A percentile compares a stretch with the other conserved stretches of the same genome.
These are phyloP conservation scores for Sporothrix phasma DNA, from an alignment of 2,329 filamentous ascomycete genomes.

Conservation along the genomic window DNA sequence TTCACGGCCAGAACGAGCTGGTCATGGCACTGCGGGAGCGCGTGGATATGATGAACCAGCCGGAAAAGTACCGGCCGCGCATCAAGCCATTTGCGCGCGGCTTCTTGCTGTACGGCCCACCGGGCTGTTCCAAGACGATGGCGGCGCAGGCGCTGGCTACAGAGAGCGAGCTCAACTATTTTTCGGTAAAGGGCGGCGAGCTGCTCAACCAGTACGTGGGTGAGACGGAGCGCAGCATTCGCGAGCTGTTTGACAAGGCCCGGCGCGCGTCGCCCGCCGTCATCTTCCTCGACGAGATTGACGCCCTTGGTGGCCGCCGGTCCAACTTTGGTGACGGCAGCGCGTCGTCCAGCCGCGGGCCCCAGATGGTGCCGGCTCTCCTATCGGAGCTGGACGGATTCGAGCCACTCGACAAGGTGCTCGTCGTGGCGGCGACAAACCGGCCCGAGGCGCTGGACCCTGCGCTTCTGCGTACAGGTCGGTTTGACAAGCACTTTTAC, in stretches of 20 bases:
- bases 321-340: conserved; percentile 34
- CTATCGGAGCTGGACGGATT: conserved; percentile 96
- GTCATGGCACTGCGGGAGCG: conserved; percentile 51
- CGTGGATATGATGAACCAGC: conserved; percentile 30
- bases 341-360: conserved; percentile 35
- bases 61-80: conserved; percentile 26
- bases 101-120: conserved; percentile 81
- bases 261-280: conserved; percentile 79
- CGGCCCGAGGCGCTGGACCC: conserved; percentile 77
- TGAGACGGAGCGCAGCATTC: conserved; percentile 78
- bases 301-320: conserved; percentile 60
- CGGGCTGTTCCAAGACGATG: conserved; percentile 90
- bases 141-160: conserved; percentile 85
- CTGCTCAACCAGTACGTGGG: conserved; percentile 95
- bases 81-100: conserved; percentile 53
- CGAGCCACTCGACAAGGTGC: conserved; percentile 69
- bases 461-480: conserved; percentile 73
- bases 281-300: conserved; percentile 96
- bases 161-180: conserved; percentile 84
- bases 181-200: conserved; percentile 88
- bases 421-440: conserved; percentile 87
- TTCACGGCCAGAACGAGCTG: conserved; percentile 72
- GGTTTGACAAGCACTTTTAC: conserved; percentile 78
- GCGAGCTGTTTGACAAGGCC: conserved; percentile 78
- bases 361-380: conserved; percentile 82